Base-by-base conservation (phyloP, 2,329 filamentous ascomycete genomes). In the Colletotrichum sp. region DNA sequence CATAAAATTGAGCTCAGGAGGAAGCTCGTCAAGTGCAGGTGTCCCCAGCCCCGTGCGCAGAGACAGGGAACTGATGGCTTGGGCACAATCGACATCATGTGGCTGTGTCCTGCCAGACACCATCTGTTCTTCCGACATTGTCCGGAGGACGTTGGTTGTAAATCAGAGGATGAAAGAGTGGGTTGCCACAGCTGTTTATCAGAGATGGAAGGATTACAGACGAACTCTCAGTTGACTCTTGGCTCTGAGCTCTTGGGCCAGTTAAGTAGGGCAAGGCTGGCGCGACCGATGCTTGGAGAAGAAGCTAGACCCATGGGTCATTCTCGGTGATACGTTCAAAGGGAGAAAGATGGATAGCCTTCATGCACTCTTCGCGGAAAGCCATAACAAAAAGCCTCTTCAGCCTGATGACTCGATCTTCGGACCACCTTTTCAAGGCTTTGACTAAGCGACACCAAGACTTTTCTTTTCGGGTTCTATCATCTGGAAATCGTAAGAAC, bases 401-500 rank as follows among this genome's bases (percentile, higher is more conserved):
- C n/a, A 52, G 6, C 43, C 10, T 52, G 43, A 21, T 52, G n/a
- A 13, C 43, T 52, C 10, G 6, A 13, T 52, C n/a, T 21, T 21
- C n/a, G 2, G 12, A 52, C n/a, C n/a, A 21, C 6, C 10, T 21
- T 0, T 13, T 24, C 43, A 52, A 52, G 43, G 43, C 43, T 52
- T 52, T 52, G 43, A 12, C 43, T 21, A 0, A 13, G 6, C 10
- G 43, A 8, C 2, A 13, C n/a, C 12, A 52, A 52, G 43, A 8
- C 18, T 3, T n/a, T 28, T 28, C 30, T 32, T 21, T 52, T 52
- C 43, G 43, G 10, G n/a, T 13, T n/a, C 38, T n/a, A 48, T 48
- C 38, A 48, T 48, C 38, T 7, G 38, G 5, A n/a, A 48, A 48
- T 0, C 0, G 0, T 48, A 48, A 12, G 38, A 12, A n/a, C 8